Base-by-base conservation (phyloP, 768 basidiomycete genomes). In the Chlorophyllum brunneum region DNA sequence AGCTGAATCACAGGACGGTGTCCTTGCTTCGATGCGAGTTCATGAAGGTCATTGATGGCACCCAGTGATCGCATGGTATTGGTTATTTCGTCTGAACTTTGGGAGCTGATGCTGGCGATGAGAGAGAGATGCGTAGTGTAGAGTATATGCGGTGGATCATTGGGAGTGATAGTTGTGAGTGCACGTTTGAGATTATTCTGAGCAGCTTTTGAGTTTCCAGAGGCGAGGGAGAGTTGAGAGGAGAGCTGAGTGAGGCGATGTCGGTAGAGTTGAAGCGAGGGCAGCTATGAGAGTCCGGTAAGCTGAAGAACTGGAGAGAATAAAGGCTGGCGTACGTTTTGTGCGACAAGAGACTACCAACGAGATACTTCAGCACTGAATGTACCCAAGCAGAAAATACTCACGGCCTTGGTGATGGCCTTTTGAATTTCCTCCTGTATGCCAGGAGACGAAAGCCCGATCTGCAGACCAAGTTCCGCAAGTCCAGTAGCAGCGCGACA, bases 401-500 rank as follows among this genome's bases (percentile, higher is more conserved):
- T 66, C 54, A 89, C 86, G 51, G 83, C 87, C 68, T 85, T 86
- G 13, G 79, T 80, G 13, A 87, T 70, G 9, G 86, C 82, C 51
- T 75, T 80, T 60, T 88, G 86, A 18, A 86, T 83, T 62, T 88
- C 86, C 0, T 48, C 62, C 56, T 79, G 80, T 6, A 84, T 67
- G 24, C 73, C 79, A n/a, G n/a, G 77, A 67, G 79, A 79, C 74
- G 37, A 62, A 44, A 63, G 76, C 55, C 53, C 73, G 38, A 81
- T 73, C 54, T 71, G 71, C 61, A 89, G 73, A 2, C 86, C 88
- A 1, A 87, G 59, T 64, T 91, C 88, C 0, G 81, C 87, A 0
- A 90, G 58, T 8, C 78, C 77, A 0, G 82, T 81, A 81, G 84
- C 88, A 1, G 86, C 86, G 6, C 81, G 71, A 61, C 86, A 89